Evolutionary conservation across 768 basidiomycete species (phyloP).

Genomic region (Psilocybe sp.): DNA sequence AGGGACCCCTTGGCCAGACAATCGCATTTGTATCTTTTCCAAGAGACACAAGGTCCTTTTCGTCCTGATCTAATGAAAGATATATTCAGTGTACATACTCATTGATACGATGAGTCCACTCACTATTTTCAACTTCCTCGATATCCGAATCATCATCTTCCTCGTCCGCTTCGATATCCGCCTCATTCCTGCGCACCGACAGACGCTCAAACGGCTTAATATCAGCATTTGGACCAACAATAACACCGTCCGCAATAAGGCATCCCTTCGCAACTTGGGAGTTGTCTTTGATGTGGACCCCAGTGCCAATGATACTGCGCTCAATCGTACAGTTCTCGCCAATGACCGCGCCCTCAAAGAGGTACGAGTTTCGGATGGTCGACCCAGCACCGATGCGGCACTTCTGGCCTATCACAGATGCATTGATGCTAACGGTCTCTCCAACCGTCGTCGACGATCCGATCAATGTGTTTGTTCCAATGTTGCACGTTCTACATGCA

Average conservation of each 20-base stretch:
- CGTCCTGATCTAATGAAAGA: slow-evolving; percentile 43
- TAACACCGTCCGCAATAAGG: slow-evolving; percentile 79
- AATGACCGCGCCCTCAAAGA: slow-evolving; percentile 77
- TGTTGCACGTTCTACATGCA: slow-evolving; percentile 65
- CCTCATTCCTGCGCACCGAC: slow-evolving; percentile 48
- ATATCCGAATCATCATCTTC: slow-evolving; percentile 57
- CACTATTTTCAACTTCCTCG: slow-evolving; percentile 67
- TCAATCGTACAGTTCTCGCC: slow-evolving; percentile 71
- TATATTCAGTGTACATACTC: neutral
- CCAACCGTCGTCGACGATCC: slow-evolving; percentile 72
- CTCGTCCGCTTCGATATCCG: slow-evolving; percentile 28
- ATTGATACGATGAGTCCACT: slow-evolving; percentile 21
- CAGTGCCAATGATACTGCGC: slow-evolving; percentile 77
- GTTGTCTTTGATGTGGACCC: slow-evolving; percentile 67
- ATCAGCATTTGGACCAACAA: slow-evolving; percentile 68
- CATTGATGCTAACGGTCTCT: slow-evolving; percentile 61
- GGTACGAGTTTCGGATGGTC: slow-evolving; percentile 71
- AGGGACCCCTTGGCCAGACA: slow-evolving; percentile 72
- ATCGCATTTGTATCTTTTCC: slow-evolving; percentile 77
- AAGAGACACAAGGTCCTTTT: slow-evolving; percentile 40
- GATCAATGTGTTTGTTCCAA: slow-evolving; percentile 81
- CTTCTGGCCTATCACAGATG: slow-evolving; percentile 77
- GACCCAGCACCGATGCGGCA: slow-evolving; percentile 73
- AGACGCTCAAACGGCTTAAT: slow-evolving; percentile 72
- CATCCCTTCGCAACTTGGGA: slow-evolving; percentile 71